Evolutionary conservation across 2,329 filamentous ascomycete genomes (phyloP).

Genomic region (Alternaria postmessia): DNA sequence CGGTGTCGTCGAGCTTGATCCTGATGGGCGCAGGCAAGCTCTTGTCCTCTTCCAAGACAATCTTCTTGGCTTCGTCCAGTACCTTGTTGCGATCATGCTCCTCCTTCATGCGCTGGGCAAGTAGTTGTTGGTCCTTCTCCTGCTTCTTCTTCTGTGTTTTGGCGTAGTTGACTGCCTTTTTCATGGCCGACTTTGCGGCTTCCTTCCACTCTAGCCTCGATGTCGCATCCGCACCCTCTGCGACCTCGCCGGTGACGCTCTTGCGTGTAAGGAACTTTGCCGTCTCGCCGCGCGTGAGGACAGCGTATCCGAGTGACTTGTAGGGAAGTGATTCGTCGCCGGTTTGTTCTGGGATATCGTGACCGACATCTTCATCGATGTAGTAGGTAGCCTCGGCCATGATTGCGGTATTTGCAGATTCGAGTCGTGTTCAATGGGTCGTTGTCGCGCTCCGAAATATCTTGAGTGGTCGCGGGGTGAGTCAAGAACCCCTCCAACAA

Average conservation of each 20-base stretch:
- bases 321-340: constrained; percentile 79
- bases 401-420: constrained; percentile 39
- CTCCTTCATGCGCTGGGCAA: constrained; percentile 75
- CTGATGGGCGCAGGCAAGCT: constrained; percentile 76
- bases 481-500: constrained; percentile 27
- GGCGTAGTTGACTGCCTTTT: constrained; percentile 80
- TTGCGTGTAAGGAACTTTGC: constrained; percentile 74
- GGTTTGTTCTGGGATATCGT: constrained; percentile 70
- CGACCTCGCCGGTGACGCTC: constrained; percentile 47
- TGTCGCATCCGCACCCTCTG: constrained; percentile 64
- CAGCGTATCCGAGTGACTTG: constrained; percentile 81
- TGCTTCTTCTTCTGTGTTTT: constrained; percentile 86
- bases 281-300: constrained; percentile 72
- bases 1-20: constrained; percentile 78
- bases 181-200: constrained; percentile 81
- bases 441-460: constrained; percentile 37
- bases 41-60: constrained; percentile 73
- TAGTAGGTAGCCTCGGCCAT: constrained; percentile 64
- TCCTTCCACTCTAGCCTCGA: constrained; percentile 78
- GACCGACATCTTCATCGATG: constrained; percentile 81
- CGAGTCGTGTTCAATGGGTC: constrained; percentile 26
- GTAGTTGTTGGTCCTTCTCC: constrained; percentile 76
- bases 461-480: constrained; percentile 32
- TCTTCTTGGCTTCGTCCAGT: constrained; percentile 83
- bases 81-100: constrained; percentile 73